Base-by-base conservation (phyloP, 768 basidiomycete species). In the Coprinopsis sp. region DNA sequence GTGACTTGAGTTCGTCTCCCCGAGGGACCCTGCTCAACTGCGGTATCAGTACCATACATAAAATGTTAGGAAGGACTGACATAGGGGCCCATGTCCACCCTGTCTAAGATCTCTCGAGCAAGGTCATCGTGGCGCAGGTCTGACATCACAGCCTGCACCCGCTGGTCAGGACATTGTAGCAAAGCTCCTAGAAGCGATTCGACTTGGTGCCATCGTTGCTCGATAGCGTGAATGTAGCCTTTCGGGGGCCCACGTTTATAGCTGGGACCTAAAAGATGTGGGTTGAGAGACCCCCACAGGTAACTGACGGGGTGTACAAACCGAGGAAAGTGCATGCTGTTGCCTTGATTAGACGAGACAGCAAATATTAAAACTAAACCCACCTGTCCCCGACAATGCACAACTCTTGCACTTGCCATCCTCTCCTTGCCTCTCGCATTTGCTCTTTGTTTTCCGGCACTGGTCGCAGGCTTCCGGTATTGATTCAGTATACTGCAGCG, bases 161-260 rank as follows among this genome's bases (percentile, higher is more conserved):
- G 69, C 14, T 76, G 68, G 61, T 87, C 83, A 23, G 76, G 73
- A 48, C 84, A 87, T 54, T 84, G 79, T 40, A 93, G 71, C 42
- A 94, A 73, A 11, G 85, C 82, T 28, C 89, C 91, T 4, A 94
- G 72, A n/a, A 94, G 68, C 11, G 90, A 87, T 64, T 94, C 92
- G 55, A 93, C 87, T 60, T 92, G 87, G 56, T 94, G 91, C 81
- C 91, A 87, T 56, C 91, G 67, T 49, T 88, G 86, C 66, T 94
- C 91, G 42, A 94, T 91, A 30, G 91, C 91, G 61, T 92, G 87
- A 40, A 94, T 92, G 61, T 94, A 94, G 16, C 91, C 91, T 58
- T 90, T 90, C 5, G 88, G 87, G 8, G 87, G 87, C 8, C 90
- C 91, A 7, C 90, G 82, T 59, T 86, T 87, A 62, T 84, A 84